phyloP scores from a whole-genome alignment of 2,329 filamentous ascomycete genomes.

The Clarireedia hainanense region DNA sequence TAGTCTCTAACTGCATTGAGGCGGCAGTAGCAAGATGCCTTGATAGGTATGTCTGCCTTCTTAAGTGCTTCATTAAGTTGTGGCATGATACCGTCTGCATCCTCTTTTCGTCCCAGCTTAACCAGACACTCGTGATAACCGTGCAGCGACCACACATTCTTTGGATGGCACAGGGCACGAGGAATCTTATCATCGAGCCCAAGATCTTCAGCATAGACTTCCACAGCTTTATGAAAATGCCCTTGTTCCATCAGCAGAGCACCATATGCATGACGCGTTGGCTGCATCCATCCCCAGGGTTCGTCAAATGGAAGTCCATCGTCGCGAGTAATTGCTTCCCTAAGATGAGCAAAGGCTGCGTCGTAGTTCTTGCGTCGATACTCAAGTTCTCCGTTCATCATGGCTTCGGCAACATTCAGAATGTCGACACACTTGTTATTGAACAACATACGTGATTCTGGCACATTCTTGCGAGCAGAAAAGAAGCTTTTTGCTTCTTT shows the following conservation, averaged over 20 bases:
- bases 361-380: conserved; percentile 56
- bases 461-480: conserved; percentile 44
- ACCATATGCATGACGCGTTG: conserved; percentile 61
- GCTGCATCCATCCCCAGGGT: conserved; percentile 77
- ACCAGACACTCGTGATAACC: conserved; percentile 64
- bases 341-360: conserved; percentile 50
- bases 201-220: conserved; percentile 53
- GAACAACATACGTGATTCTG: conserved; percentile 54
- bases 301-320: conserved; percentile 62
- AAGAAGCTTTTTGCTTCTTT: conserved; percentile 43
- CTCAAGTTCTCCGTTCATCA: conserved; percentile 67
- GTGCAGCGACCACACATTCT: conserved; percentile 69
- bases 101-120: conserved; percentile 38
- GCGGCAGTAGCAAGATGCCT: conserved; percentile 51
- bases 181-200: conserved; percentile 53
- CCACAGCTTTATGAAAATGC: conserved; percentile 45
- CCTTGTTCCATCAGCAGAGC: conserved; percentile 62
- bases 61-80: conserved; percentile 45
- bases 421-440: conserved; percentile 60
- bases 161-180: conserved; percentile 57
- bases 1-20: background rate
- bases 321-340: conserved; percentile 49
- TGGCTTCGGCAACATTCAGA: conserved; percentile 50
- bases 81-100: conserved; percentile 36
- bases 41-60: conserved; percentile 51